Percentiles rank a stretch among this genome's conserved stretches.
Conservation (phyloP, 1,284 basidiomycete species). For the Naganishia sp. region DNA sequence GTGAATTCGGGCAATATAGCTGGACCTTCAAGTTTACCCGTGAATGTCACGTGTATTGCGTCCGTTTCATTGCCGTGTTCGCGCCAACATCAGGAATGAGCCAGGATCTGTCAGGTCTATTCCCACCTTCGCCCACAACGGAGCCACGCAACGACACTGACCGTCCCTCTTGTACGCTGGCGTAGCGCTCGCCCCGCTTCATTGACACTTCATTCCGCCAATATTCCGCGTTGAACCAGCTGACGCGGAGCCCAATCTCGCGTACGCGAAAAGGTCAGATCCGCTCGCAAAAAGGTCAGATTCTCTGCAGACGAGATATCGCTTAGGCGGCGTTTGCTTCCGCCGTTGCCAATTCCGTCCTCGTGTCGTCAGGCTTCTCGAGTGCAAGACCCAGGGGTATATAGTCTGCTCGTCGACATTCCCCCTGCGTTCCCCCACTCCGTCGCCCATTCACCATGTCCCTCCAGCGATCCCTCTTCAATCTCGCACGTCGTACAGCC, state of each 20-base stretch:
- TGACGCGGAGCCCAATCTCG: conserved; percentile 7
- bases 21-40: not conserved
- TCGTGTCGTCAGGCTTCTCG: not conserved
- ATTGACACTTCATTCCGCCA: not conserved
- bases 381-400: not conserved
- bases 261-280: conserved; percentile 9
- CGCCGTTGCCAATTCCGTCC: conserved; percentile 14
- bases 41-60: too few species aligned
- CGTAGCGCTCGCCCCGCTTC: too few species aligned
- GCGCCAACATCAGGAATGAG: too few species aligned
- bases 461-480: not conserved
- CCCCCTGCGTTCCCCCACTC: not conserved
- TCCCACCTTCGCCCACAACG: too few species aligned
- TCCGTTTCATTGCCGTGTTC: too few species aligned
- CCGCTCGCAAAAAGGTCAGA: conserved; percentile 17
- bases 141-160: too few species aligned
- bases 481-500: conserved; percentile 2
- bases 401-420: not conserved
- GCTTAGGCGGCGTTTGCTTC: not conserved
- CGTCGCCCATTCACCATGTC: conserved; percentile 13
- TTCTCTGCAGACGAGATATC: not conserved
- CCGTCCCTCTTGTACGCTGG: too few species aligned
- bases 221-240: not conserved
- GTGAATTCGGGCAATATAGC: not conserved
- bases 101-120: too few species aligned